These are phyloP conservation scores for Tanacetum coccineum DNA, from an alignment of 129 eudicot species.

Conservation along the genomic window DNA sequence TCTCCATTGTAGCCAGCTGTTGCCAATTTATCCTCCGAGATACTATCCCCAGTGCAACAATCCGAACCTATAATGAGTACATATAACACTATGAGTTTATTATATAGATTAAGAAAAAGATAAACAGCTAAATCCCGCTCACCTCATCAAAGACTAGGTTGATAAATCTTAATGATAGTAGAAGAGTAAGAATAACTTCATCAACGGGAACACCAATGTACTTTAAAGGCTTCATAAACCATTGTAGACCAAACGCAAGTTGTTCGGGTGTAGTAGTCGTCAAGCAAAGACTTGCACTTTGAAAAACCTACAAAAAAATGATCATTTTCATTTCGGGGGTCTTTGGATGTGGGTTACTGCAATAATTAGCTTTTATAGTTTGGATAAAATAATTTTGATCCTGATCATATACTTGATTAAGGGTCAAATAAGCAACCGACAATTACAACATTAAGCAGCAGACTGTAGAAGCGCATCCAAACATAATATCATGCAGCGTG, in stretches of 20 bases:
- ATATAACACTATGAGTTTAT: not conserved
- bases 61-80: slow-evolving; percentile 56
- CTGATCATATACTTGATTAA: too few relatives aligned
- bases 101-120: not conserved
- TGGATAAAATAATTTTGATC: too few relatives aligned
- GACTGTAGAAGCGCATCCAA: too few relatives aligned
- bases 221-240: slow-evolving; percentile 79
- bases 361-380: too few relatives aligned
- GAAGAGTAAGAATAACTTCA: slow-evolving; percentile 85
- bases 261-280: slow-evolving; percentile 86
- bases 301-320: slow-evolving; percentile 57
- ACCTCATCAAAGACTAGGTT: slow-evolving; percentile 95
- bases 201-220: slow-evolving; percentile 76
- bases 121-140: slow-evolving; percentile 20
- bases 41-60: slow-evolving; percentile 86
- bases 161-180: slow-evolving; percentile 79
- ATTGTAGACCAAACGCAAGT: slow-evolving; percentile 77
- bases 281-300: slow-evolving; percentile 95
- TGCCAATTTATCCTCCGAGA: slow-evolving; percentile 92
- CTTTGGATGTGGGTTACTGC: too few relatives aligned
- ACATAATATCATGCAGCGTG: too few relatives aligned
- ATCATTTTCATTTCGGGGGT: not conserved
- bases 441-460: too few relatives aligned
- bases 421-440: too few relatives aligned
- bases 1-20: slow-evolving; percentile 75